Conservation (phyloP, 306 rosid genomes). For the Citrullus amarus region DNA sequence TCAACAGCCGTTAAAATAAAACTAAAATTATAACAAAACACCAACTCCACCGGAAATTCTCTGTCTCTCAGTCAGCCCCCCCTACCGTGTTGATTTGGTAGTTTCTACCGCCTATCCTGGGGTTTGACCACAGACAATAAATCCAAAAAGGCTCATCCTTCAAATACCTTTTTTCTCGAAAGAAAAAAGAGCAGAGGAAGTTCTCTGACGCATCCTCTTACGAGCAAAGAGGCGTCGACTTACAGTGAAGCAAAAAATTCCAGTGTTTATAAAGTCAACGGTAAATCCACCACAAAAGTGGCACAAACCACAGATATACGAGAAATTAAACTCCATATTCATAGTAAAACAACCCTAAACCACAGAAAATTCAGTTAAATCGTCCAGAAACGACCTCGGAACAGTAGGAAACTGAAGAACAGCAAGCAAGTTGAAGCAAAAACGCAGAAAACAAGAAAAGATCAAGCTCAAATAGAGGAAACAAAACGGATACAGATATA, state of each 20-base stretch:
- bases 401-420: background rate
- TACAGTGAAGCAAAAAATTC: background rate
- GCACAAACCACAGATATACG: background rate
- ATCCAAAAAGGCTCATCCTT: background rate
- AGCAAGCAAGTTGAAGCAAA: background rate
- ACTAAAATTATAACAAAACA: background rate
- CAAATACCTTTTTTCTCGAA: background rate
- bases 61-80: background rate
- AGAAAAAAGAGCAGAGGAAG: background rate
- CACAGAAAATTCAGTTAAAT: background rate
- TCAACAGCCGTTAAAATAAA: slow-evolving; percentile 9
- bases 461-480: background rate
- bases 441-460: background rate
- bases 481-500: background rate
- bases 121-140: background rate
- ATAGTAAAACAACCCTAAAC: background rate
- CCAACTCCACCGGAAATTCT: background rate
- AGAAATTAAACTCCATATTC: background rate
- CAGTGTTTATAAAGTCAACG: background rate
- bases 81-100: background rate
- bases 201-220: background rate
- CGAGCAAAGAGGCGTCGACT: background rate
- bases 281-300: background rate
- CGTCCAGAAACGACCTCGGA: background rate
- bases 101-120: background rate